Base-by-base conservation (phyloP, 257 asterid genomes). In the Salvia splendens region DNA sequence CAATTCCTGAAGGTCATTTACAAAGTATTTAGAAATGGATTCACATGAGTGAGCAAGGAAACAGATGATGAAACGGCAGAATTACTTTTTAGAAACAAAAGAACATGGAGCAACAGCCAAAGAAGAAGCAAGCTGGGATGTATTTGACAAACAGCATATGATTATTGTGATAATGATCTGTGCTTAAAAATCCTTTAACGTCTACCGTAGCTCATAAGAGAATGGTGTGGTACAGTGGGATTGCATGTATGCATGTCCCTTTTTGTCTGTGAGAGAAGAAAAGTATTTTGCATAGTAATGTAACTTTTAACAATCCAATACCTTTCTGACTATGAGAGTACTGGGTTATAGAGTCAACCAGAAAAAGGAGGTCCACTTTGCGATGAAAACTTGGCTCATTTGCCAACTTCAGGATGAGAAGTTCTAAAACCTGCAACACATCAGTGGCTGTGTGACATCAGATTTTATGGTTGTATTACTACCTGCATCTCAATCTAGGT, bases 301-400 rank as follows among this genome's bases (percentile, higher is more conserved):
- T n/a, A 53, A 11, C 48, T 62, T 35, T 4, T 1, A 51, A 60
- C 50, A 46, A 24, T 38, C 47, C 40, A 84, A 70, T 80, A 92
- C 98, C 98, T 87, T 78, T 87, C 71, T 88, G 96, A 75, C 84
- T 79, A 67, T 92, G 96, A 60, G 98, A 92, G 78, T 95, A 85
- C 81, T 92, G 98, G 58, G 98, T 92, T 74, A 92, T 92, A 38
- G 98, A 92, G 78, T 92, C 98, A 64, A 92, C 98, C 40, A 92
- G 88, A 69, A 89, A 92, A 72, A 92, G 86, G 55, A 92, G 75
- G 81, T 89, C 98, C 73, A 92, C 96, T 82, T 81, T 84, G 68
- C 91, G 96, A 77, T 84, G 93, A 52, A 79, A 81, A 76, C 85
- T 89, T 48, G 92, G 70, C 71, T 92, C 98, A 71, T 65, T 89